These are phyloP conservation scores for Xanthoceras sorbifolium DNA, from an alignment of 345 rosid genomes.

Conservation along the genomic window DNA sequence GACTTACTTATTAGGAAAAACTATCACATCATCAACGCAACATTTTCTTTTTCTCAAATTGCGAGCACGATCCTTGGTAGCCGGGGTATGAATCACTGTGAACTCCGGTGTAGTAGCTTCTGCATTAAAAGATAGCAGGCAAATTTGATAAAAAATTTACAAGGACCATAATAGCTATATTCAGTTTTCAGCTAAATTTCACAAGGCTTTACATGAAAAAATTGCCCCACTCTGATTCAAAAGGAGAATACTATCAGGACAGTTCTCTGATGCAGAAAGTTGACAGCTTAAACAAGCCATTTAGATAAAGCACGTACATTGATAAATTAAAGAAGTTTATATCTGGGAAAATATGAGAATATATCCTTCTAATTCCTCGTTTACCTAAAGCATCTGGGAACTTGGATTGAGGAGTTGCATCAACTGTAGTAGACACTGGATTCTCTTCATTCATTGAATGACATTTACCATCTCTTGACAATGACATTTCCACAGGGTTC, in stretches of 20 bases:
- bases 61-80: slow-evolving; percentile 54
- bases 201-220: background rate
- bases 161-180: background rate
- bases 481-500: slow-evolving; percentile 25
- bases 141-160: slow-evolving; percentile 2
- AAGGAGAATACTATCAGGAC: background rate
- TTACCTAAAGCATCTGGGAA: slow-evolving; percentile 46
- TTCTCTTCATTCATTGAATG: slow-evolving; percentile 31
- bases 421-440: slow-evolving; percentile 36
- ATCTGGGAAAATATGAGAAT: background rate
- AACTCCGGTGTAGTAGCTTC: slow-evolving; percentile 48
- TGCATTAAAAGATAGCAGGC: slow-evolving; percentile 24
- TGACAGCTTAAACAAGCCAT: background rate
- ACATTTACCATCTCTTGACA: slow-evolving; percentile 22
- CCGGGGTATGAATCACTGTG: slow-evolving; percentile 59
- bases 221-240: background rate
- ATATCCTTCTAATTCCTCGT: slow-evolving; percentile 15
- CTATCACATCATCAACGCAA: slow-evolving; percentile 52
- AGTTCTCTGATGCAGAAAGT: slow-evolving; percentile 9
- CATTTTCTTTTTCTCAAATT: slow-evolving; percentile 58
- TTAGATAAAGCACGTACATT: background rate
- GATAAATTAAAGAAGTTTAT: background rate
- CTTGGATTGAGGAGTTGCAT: slow-evolving; percentile 44
- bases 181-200: slow-evolving; percentile 10
- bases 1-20: slow-evolving; percentile 71